phyloP scores from a whole-genome alignment of 139 green algal species.

The Limnomonas spitsbergensis region DNA sequence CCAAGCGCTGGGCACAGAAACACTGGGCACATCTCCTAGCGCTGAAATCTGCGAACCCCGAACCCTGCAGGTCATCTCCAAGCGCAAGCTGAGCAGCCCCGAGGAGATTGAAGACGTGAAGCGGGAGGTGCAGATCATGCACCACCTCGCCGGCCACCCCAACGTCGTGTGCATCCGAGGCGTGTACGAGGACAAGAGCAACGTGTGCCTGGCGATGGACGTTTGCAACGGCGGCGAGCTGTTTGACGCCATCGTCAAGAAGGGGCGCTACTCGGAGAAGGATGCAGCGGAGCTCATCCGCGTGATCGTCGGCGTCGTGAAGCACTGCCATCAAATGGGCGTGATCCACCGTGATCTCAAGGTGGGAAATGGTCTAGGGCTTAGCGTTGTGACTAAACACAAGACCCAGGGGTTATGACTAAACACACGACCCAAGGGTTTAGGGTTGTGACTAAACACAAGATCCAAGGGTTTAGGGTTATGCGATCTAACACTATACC shows the following conservation, averaged over 20 bases:
- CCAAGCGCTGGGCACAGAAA: too few relatives aligned
- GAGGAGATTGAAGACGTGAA: constrained; percentile 94
- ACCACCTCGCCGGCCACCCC: constrained; percentile 30
- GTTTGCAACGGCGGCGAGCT: constrained; percentile 90
- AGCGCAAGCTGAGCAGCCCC: constrained; percentile 79
- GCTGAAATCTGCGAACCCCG: too few relatives aligned
- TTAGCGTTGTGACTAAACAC: too few relatives aligned
- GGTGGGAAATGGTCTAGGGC: too few relatives aligned
- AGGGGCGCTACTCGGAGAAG: constrained; percentile 84
- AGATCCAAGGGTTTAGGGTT: too few relatives aligned
- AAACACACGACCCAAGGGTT: too few relatives aligned
- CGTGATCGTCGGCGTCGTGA: constrained; percentile 81
- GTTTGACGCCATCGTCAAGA: constrained; percentile 90
- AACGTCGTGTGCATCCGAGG: constrained; percentile 46
- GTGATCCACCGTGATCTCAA: constrained; percentile 86
- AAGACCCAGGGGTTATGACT: too few relatives aligned
- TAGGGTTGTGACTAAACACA: too few relatives aligned
- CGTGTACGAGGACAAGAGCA: constrained; percentile 79
- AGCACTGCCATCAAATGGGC: constrained; percentile 85
- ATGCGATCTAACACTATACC: too few relatives aligned
- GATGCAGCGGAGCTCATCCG: constrained; percentile 59
- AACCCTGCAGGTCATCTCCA: constrained; percentile 68
- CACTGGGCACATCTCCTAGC: too few relatives aligned
- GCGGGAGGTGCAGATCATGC: constrained; percentile 73
- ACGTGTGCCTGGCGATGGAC: constrained; percentile 89